Conservation (phyloP, 495 filamentous ascomycete species). For the Aspergillus sclerotiicarbonarius region DNA sequence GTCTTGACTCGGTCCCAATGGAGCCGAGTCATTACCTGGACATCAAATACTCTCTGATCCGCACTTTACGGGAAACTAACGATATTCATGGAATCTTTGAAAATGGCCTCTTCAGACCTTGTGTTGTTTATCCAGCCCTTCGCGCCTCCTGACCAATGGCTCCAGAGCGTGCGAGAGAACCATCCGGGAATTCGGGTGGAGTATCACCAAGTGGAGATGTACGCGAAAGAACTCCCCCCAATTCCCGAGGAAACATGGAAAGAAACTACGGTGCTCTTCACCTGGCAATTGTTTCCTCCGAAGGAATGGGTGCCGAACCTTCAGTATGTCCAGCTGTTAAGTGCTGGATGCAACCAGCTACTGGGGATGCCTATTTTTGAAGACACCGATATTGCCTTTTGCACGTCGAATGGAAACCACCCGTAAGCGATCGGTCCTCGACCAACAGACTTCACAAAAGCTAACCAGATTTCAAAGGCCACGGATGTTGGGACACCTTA, state of each 20-base stretch:
- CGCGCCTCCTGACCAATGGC: no score
- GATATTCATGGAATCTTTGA: no score
- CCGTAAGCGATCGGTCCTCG: constrained; percentile 32
- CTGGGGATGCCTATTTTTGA: constrained; percentile 52
- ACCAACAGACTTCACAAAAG: no score
- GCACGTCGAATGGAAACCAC: constrained; percentile 60
- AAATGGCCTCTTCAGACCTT: no score
- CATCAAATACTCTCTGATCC: no score
- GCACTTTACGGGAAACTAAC: no score
- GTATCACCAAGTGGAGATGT: not conserved
- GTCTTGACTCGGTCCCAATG: no score
- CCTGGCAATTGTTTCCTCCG: constrained; percentile 19
- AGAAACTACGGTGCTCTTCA: constrained; percentile 2
- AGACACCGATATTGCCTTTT: constrained; percentile 54
- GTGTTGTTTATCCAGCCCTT: no score
- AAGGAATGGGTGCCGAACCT: constrained; percentile 50
- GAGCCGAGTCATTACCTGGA: no score
- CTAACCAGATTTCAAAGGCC: not conserved
- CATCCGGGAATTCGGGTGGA: not conserved
- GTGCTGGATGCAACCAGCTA: constrained; percentile 61
- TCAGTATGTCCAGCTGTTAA: constrained; percentile 59
- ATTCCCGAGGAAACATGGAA: constrained; percentile 4
- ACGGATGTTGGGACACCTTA: no score
- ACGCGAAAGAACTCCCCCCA: not conserved
- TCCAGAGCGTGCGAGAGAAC: no score